A percentile compares a stretch with the other conserved stretches of the same genome.
phyloP scores from a whole-genome alignment of 202 grass and related monocot species.

The Eragrostis tef region DNA sequence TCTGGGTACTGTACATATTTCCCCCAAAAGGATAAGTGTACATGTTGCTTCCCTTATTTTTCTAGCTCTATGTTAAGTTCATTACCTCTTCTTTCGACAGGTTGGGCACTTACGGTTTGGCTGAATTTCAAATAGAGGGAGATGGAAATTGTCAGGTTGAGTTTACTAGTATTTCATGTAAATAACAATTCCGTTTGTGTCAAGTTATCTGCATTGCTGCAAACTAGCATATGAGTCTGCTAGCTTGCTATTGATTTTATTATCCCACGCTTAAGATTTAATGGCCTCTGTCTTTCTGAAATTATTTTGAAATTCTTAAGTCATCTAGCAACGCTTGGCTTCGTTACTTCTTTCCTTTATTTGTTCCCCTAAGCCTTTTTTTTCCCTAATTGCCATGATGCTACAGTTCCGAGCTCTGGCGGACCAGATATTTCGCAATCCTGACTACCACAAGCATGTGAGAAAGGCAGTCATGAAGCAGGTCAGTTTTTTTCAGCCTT shows the following conservation, averaged over 20 bases:
- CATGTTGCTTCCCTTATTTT: not conserved
- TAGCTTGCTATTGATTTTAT: not conserved
- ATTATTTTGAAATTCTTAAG: not conserved
- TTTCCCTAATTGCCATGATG: conserved; percentile 19
- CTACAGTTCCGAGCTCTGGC: conserved; percentile 97
- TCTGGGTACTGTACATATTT: not conserved
- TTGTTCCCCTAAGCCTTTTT: not conserved
- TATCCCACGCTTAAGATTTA: conserved; percentile 19
- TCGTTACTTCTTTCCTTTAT: not conserved
- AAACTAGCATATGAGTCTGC: not conserved
- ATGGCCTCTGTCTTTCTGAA: not conserved
- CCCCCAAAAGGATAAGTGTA: not conserved
- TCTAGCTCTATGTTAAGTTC: conserved; percentile 32
- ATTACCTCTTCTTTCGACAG: conserved; percentile 57
- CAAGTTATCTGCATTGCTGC: not conserved
- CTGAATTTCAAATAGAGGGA: conserved; percentile 93
- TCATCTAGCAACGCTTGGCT: not conserved
- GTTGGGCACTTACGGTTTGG: conserved; percentile 77
- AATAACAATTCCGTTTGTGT: conserved; percentile 16
- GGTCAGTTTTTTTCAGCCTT: conserved; percentile 41
- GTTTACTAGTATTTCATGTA: not conserved
- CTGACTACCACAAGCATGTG: conserved; percentile 93
- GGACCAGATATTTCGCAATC: conserved; percentile 91
- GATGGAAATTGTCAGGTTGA: conserved; percentile 98
- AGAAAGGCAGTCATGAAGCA: conserved; percentile 86